Evolutionary conservation across 176 grass and related monocot genomes (phyloP).

Genomic region (Alopecurus myosuroides): DNA sequence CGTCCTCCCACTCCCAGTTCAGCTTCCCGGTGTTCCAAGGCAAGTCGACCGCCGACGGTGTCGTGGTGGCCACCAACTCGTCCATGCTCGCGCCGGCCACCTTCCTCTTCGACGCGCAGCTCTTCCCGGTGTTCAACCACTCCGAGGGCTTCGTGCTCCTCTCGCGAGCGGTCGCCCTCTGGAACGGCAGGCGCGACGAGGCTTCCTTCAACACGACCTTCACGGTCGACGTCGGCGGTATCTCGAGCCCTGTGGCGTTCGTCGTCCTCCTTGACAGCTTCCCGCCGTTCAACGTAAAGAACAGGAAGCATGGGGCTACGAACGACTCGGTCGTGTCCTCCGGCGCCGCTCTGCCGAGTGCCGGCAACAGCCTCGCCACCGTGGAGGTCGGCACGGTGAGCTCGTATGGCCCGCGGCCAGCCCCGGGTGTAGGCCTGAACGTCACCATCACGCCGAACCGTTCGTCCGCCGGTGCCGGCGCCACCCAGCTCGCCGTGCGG

Average conservation of each 20-base stretch:
- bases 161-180: not conserved
- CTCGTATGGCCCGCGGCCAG: not conserved
- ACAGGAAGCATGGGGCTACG: no score
- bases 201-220: not conserved
- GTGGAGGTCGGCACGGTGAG: not conserved
- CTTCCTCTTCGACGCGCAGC: not conserved
- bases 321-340: no score
- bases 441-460: slow-evolving; percentile 15
- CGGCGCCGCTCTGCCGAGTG: not conserved
- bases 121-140: not conserved
- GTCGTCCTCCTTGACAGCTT: slow-evolving; percentile 4
- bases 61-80: not conserved
- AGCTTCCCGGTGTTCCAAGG: not conserved
- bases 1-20: not conserved
- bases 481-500: not conserved
- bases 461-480: not conserved
- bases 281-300: not conserved
- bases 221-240: not conserved
- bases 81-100: not conserved
- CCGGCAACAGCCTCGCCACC: not conserved
- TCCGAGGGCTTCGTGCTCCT: not conserved
- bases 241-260: not conserved
- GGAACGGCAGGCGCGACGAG: not conserved
- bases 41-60: not conserved
- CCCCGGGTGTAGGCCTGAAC: slow-evolving; percentile 6